These are phyloP conservation scores for Amanita brunnescens DNA, from an alignment of 768 basidiomycete genomes.

Conservation along the genomic window DNA sequence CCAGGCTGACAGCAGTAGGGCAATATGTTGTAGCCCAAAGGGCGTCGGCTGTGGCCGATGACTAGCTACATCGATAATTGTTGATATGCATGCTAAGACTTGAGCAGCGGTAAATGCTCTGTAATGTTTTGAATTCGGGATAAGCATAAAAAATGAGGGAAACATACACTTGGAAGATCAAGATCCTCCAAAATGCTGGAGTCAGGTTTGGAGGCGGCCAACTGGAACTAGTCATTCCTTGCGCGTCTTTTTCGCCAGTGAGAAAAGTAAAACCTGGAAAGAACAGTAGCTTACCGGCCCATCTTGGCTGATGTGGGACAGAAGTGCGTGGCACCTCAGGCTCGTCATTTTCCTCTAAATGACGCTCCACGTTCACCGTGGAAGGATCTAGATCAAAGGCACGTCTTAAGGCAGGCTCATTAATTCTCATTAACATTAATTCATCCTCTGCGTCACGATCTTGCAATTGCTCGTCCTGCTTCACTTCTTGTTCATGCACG, in stretches of 20 bases:
- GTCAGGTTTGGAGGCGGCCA: not conserved
- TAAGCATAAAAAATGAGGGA: slow-evolving; percentile 1
- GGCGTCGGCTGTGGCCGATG: slow-evolving; percentile 32
- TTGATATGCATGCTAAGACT: slow-evolving; percentile 39
- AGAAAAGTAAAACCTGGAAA: not conserved
- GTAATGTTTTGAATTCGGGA: slow-evolving; percentile 7
- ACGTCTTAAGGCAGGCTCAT: not conserved
- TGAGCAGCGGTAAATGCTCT: slow-evolving; percentile 39
- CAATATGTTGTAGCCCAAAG: slow-evolving; percentile 60
- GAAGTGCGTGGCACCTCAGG: not conserved
- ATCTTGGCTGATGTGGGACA: not conserved
- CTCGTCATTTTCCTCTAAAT: not conserved
- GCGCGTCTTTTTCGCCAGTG: not conserved
- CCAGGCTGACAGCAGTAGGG: slow-evolving; percentile 51
- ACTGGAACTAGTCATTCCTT: not conserved
- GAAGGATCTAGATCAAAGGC: not conserved
- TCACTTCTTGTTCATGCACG: not conserved
- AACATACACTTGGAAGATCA: slow-evolving; percentile 35
- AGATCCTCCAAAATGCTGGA: slow-evolving; percentile 4
- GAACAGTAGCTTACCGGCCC: not conserved
- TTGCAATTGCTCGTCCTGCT: not conserved
- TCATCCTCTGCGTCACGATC: not conserved
- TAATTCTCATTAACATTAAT: too few species aligned
- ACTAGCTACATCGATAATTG: slow-evolving; percentile 39
- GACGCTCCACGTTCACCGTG: not conserved